These are phyloP conservation scores for Phytophthora tubulina DNA, from an alignment of 352 stramenopile species.

Conservation along the genomic window DNA sequence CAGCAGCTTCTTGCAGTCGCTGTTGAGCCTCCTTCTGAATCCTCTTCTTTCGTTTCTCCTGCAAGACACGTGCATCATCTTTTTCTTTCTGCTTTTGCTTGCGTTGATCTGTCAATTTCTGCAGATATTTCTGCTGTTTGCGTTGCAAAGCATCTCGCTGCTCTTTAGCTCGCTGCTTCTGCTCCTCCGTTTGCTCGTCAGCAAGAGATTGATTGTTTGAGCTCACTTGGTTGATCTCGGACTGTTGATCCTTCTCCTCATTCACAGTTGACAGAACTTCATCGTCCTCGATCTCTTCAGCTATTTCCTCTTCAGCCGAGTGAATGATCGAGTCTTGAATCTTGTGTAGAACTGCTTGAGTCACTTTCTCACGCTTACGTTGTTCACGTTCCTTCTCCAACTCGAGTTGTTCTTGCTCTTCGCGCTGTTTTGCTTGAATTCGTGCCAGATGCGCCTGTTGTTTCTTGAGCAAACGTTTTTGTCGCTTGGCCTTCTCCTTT, in stretches of 20 bases:
- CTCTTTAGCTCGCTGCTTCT: conserved; percentile 57
- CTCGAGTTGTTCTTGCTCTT: conserved; percentile 62
- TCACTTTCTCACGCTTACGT: conserved; percentile 66
- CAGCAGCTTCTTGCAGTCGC: conserved; percentile 63
- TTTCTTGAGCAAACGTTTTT: conserved; percentile 69
- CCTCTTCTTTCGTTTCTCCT: conserved; percentile 65
- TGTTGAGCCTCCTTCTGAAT: conserved; percentile 65
- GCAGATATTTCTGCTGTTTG: conserved; percentile 80
- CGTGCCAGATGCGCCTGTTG: conserved; percentile 64
- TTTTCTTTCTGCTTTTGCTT: conserved; percentile 78
- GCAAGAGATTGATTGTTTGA: conserved; percentile 1
- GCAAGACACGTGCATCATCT: conserved; percentile 60
- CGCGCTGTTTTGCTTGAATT: conserved; percentile 62
- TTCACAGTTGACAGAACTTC: conserved; percentile 11
- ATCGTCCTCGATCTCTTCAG: conserved; percentile 7
- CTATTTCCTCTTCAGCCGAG: conserved; percentile 39
- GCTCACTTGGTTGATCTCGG: not conserved
- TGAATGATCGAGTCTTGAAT: conserved; percentile 60
- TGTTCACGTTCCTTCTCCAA: conserved; percentile 56
- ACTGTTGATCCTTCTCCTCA: conserved; percentile 15
- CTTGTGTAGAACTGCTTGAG: conserved; percentile 59
- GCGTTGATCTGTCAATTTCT: conserved; percentile 66
- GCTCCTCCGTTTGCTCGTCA: conserved; percentile 37
- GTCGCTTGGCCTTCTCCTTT: conserved; percentile 50
- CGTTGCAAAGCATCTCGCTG: conserved; percentile 59